phyloP scores from a whole-genome alignment of 306 rosid genomes.

The Urtica urens region DNA sequence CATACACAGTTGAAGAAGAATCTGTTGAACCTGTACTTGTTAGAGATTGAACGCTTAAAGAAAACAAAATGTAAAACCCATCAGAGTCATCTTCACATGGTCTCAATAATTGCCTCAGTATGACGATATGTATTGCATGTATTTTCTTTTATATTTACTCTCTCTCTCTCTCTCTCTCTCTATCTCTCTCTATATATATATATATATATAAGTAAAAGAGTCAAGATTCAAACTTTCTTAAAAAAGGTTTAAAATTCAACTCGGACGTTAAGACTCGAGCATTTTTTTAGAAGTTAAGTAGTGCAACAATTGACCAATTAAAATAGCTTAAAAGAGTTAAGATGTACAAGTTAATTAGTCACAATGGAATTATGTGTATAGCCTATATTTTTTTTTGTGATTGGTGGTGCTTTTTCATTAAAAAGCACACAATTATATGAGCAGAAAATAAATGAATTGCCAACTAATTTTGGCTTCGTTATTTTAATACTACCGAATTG shows the following conservation, averaged over 20 bases:
- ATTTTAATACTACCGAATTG: slow-evolving; percentile 11
- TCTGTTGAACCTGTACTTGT: slow-evolving; percentile 6
- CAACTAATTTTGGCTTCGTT: slow-evolving; percentile 17
- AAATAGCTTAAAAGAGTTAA: neutral
- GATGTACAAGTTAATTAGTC: slow-evolving; percentile 5
- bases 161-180: neutral
- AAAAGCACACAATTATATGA: slow-evolving; percentile 11
- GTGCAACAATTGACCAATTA: slow-evolving; percentile 7
- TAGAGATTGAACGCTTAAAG: slow-evolving; percentile 19
- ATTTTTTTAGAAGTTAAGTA: slow-evolving; percentile 9
- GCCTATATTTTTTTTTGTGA: neutral
- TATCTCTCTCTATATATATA: too few relatives aligned
- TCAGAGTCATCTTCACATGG: slow-evolving; percentile 9
- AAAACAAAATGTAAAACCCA: neutral
- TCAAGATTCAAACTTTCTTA: too few relatives aligned
- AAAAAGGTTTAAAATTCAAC: too few relatives aligned
- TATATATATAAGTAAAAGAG: neutral
- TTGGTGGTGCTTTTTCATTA: neutral
- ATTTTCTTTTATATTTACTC: neutral
- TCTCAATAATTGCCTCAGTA: slow-evolving; percentile 2
- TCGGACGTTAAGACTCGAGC: too few relatives aligned
- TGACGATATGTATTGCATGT: slow-evolving; percentile 9
- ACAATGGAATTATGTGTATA: neutral
- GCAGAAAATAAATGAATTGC: slow-evolving; percentile 10
- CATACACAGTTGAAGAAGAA: slow-evolving; percentile 15